These are phyloP conservation scores for Moricandia arvensis DNA, from an alignment of 345 rosid genomes.

Conservation along the genomic window DNA sequence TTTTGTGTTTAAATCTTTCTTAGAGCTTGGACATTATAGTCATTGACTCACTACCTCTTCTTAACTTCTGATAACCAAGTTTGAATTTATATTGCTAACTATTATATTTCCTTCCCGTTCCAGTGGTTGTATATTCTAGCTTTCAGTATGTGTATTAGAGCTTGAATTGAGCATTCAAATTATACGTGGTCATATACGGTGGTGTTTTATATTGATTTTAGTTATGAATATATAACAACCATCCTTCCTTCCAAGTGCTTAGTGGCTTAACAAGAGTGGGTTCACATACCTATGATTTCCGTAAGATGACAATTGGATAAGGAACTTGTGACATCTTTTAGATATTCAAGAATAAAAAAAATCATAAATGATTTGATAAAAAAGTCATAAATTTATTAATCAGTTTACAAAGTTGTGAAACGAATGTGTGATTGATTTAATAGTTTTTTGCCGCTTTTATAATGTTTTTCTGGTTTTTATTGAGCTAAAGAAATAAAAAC, in stretches of 20 bases:
- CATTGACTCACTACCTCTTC: not conserved
- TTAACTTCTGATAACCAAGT: not conserved
- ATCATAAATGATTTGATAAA: not conserved
- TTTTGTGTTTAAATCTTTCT: not conserved
- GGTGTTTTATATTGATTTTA: not conserved
- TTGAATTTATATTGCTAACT: not conserved
- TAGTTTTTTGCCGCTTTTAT: too few relatives aligned
- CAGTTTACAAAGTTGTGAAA: too few relatives aligned
- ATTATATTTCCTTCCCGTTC: not conserved
- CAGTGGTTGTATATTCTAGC: not conserved
- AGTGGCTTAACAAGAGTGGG: not conserved
- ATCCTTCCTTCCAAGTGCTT: not conserved
- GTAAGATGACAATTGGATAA: not conserved
- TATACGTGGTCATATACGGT: not conserved
- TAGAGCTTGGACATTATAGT: not conserved
- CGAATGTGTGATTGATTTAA: too few relatives aligned
- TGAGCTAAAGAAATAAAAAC: too few relatives aligned
- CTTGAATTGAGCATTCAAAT: not conserved
- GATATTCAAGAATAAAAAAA: not conserved
- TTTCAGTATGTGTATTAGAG: not conserved
- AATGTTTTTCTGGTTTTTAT: too few relatives aligned
- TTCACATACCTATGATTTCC: not conserved
- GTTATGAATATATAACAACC: not conserved
- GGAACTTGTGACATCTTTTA: not conserved
- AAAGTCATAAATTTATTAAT: too few relatives aligned